A percentile compares a stretch with the other conserved stretches of the same genome.
phyloP scores from a whole-genome alignment of 345 rosid species.

The Bruguiera sexangula region DNA sequence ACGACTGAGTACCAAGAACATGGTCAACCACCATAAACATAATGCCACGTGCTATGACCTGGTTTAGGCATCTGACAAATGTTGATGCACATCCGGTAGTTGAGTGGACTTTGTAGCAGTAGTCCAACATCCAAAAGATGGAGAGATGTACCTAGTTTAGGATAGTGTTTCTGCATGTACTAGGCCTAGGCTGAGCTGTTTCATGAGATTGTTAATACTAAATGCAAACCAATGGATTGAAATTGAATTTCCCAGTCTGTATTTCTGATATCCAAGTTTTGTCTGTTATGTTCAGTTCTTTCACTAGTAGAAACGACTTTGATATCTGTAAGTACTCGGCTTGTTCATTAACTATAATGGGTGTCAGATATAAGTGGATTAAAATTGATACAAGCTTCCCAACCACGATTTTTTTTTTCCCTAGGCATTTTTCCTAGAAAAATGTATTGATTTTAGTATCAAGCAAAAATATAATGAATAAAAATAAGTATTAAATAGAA shows the following conservation, averaged over 20 bases:
- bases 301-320: too few species aligned
- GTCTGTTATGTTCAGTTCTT: too few species aligned
- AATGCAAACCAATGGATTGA: background rate
- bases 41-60: conserved; percentile 42
- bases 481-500: background rate
- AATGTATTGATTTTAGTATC: background rate
- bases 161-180: background rate
- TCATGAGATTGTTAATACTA: background rate
- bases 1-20: conserved; percentile 10
- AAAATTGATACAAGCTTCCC: too few species aligned
- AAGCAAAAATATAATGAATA: background rate
- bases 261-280: too few species aligned
- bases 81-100: conserved; percentile 3
- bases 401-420: too few species aligned
- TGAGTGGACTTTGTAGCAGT: conserved; percentile 32
- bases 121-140: conserved; percentile 9
- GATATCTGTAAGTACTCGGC: too few species aligned
- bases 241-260: too few species aligned
- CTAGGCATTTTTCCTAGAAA: background rate
- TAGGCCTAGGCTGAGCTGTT: background rate
- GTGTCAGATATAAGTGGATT: too few species aligned
- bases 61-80: conserved; percentile 7
- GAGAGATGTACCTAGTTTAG: conserved; percentile 3
- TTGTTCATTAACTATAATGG: too few species aligned
- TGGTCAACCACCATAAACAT: conserved; percentile 32